phyloP scores from a whole-genome alignment of 2,329 filamentous ascomycete genomes.

The Fusarium paranaense region DNA sequence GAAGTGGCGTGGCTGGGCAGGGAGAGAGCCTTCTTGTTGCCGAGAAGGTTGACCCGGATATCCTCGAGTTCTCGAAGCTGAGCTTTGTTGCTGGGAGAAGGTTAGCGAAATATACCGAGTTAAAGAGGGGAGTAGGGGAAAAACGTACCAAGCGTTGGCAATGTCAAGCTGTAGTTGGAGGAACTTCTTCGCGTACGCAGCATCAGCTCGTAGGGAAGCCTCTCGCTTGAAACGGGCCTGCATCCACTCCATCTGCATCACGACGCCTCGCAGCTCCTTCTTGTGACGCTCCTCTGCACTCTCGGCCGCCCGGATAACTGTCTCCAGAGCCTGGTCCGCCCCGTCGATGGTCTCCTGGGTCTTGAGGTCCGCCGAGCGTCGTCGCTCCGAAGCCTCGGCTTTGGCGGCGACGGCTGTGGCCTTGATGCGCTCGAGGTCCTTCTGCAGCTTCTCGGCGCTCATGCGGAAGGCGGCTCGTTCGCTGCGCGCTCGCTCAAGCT shows the following conservation, averaged over 20 bases:
- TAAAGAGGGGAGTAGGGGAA: background rate
- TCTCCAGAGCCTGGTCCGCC: conserved; percentile 66
- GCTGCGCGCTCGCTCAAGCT: conserved; percentile 76
- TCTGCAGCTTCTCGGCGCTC: conserved; percentile 66
- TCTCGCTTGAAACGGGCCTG: conserved; percentile 85
- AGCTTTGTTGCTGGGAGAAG: conserved; percentile 80
- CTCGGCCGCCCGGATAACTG: conserved; percentile 68
- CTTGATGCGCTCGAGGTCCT: conserved; percentile 61
- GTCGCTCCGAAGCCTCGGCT: conserved; percentile 17
- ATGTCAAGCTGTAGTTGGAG: conserved; percentile 83
- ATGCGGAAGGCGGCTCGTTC: conserved; percentile 70
- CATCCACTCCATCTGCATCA: conserved; percentile 92
- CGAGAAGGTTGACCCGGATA: conserved; percentile 69
- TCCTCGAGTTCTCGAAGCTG: conserved; percentile 87
- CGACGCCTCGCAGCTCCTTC: conserved; percentile 83
- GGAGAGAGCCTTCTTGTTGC: conserved; percentile 52
- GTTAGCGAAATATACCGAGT: conserved; percentile 17
- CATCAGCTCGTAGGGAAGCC: conserved; percentile 80
- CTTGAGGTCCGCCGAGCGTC: conserved; percentile 34
- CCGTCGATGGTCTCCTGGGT: conserved; percentile 49
- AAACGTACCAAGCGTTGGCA: conserved; percentile 88
- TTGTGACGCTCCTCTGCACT: conserved; percentile 76
- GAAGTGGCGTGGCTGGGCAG: conserved; percentile 41
- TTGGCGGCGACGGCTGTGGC: conserved; percentile 50
- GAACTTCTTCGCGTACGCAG: conserved; percentile 89